phyloP scores from a whole-genome alignment of 495 filamentous ascomycete genomes.

The Neurospora sublineolata region DNA sequence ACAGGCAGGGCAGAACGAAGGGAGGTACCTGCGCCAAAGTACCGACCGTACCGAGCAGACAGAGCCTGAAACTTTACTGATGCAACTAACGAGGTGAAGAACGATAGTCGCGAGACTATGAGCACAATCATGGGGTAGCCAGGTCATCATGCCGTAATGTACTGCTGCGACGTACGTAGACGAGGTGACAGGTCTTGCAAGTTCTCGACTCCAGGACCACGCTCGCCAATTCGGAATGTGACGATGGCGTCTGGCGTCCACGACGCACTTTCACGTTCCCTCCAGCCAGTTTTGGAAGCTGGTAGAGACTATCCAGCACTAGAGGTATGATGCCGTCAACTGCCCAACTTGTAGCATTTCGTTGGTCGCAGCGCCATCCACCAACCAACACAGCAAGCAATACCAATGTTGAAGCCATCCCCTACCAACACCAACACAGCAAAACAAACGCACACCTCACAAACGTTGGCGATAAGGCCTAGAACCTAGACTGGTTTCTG shows the following conservation, averaged over 20 bases:
- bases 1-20: background rate
- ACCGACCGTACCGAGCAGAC: background rate
- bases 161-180: background rate
- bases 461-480: background rate
- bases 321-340: background rate
- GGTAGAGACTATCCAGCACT: background rate
- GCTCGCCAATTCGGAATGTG: background rate
- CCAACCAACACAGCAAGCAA: background rate
- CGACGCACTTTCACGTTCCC: background rate
- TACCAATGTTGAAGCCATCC: background rate
- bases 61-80: background rate
- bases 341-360: background rate
- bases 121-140: background rate
- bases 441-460: background rate
- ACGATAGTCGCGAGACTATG: background rate
- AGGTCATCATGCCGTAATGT: background rate
- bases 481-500: background rate
- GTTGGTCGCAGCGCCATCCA: background rate
- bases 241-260: background rate
- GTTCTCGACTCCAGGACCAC: background rate
- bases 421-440: background rate
- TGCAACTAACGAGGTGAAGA: background rate
- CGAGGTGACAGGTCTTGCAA: background rate
- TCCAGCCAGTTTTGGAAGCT: background rate
- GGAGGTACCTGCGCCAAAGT: background rate